Evolutionary conservation across 1,139 yeast genomes (phyloP).

Genomic region (Scheffersomyces segobiensis): DNA sequence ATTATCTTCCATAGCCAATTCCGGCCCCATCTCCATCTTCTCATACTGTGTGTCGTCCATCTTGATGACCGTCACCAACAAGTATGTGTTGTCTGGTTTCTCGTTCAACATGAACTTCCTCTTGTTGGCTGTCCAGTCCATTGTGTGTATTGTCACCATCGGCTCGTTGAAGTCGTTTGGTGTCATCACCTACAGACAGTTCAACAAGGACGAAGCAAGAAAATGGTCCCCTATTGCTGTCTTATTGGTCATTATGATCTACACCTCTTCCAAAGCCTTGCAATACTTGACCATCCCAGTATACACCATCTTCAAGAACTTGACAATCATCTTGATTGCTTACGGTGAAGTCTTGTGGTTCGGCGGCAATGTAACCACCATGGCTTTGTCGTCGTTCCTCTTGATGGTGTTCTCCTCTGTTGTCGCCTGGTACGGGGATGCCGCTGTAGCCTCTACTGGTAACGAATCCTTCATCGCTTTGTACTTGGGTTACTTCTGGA

Average conservation of each 20-base stretch:
- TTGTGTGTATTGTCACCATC: slow-evolving; percentile 78
- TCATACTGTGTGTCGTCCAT: slow-evolving; percentile 92
- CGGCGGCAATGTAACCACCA: slow-evolving; percentile 86
- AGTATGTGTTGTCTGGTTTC: slow-evolving; percentile 83
- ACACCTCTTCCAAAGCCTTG: slow-evolving; percentile 93
- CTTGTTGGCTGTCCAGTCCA: slow-evolving; percentile 76
- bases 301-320: slow-evolving; percentile 95
- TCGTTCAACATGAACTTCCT: slow-evolving; percentile 89
- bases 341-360: slow-evolving; percentile 98
- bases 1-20: slow-evolving; percentile 57
- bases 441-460: slow-evolving; percentile 38
- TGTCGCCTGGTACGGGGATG: slow-evolving; percentile 93
- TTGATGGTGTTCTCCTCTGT: slow-evolving; percentile 93
- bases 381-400: slow-evolving; percentile 85
- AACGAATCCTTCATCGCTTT: slow-evolving; percentile 39
- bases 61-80: slow-evolving; percentile 97
- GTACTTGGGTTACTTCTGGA: slow-evolving; percentile 92
- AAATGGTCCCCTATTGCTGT: slow-evolving; percentile 95
- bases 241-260: slow-evolving; percentile 88
- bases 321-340: slow-evolving; percentile 94
- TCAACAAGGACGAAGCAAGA: slow-evolving; percentile 84
- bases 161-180: slow-evolving; percentile 69
- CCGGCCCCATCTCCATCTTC: slow-evolving; percentile 82
- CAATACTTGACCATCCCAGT: slow-evolving; percentile 91
- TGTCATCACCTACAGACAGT: slow-evolving; percentile 81